Evolutionary conservation across 2,329 filamentous ascomycete genomes (phyloP).

Genomic region (Chaetomiaceae sp.): DNA sequence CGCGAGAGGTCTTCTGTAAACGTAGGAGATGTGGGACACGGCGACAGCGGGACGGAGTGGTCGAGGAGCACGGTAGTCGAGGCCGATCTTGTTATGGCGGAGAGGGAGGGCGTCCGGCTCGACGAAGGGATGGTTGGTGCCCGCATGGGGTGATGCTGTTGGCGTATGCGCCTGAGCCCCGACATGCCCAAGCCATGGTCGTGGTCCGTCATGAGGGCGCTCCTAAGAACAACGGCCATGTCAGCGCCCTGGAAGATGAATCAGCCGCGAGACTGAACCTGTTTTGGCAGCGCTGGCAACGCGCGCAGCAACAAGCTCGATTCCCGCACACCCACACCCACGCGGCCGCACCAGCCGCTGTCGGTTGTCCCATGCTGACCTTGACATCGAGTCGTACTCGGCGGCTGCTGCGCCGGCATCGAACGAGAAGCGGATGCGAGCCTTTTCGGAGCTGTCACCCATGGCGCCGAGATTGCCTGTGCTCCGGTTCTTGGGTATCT

Average conservation of each 20-base stretch:
- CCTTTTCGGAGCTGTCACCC: constrained; percentile 50
- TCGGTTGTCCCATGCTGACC: constrained; percentile 48
- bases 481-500: constrained; percentile 60
- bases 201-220: constrained; percentile 76
- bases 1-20: constrained; percentile 85
- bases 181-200: constrained; percentile 82
- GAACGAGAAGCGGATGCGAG: constrained; percentile 68
- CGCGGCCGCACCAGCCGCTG: constrained; percentile 6
- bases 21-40: constrained; percentile 66
- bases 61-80: constrained; percentile 66
- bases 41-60: constrained; percentile 44
- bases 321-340: too few relatives aligned
- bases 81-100: constrained; percentile 56
- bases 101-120: constrained; percentile 52
- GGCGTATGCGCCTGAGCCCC: constrained; percentile 88
- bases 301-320: constrained; percentile 3
- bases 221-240: constrained; percentile 47
- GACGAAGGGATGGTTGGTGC: constrained; percentile 61
- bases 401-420: constrained; percentile 59
- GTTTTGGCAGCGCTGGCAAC: too few relatives aligned
- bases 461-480: constrained; percentile 55
- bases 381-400: constrained; percentile 68
- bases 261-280: constrained; percentile 10
- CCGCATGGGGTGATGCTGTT: constrained; percentile 63
- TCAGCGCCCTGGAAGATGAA: constrained; percentile 18